Percentiles rank a stretch among this genome's conserved stretches.
phyloP scores from a whole-genome alignment of 176 grass and related monocot genomes.

The Lolium perenne region DNA sequence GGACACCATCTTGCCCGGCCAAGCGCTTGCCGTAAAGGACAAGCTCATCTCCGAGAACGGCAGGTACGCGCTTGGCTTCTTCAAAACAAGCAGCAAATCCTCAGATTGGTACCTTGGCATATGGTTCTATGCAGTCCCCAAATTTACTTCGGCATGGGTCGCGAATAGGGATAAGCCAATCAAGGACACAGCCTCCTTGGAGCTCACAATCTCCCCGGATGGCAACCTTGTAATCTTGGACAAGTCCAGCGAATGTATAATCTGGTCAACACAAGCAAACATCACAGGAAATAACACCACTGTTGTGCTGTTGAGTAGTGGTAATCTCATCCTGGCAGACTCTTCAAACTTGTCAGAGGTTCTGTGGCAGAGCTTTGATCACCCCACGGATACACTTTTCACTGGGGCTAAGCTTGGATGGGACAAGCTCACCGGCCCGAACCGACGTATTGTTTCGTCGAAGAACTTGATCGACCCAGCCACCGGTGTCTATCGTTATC shows the following conservation, averaged over 20 bases:
- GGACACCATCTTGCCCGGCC: background rate
- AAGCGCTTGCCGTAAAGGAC: background rate
- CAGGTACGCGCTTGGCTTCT: slow-evolving; percentile 78
- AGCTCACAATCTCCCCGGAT: slow-evolving; percentile 42
- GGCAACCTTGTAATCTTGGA: slow-evolving; percentile 37
- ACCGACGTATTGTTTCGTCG: background rate
- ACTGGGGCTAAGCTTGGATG: background rate
- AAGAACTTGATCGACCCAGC: background rate
- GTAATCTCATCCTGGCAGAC: background rate
- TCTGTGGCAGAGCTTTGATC: slow-evolving; percentile 19
- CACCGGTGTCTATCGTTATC: background rate
- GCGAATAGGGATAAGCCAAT: slow-evolving; percentile 49
- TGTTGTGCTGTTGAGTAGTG: background rate
- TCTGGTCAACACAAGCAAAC: slow-evolving; percentile 7
- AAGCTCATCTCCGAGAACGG: slow-evolving; percentile 52
- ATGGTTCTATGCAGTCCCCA: slow-evolving; percentile 27
- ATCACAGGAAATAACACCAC: background rate
- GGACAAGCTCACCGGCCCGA: background rate
- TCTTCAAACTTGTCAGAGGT: background rate
- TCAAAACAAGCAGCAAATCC: slow-evolving; percentile 23
- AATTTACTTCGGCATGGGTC: slow-evolving; percentile 50
- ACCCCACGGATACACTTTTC: background rate
- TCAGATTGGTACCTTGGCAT: background rate
- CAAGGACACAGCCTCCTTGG: background rate
- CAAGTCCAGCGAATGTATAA: background rate